phyloP scores from a whole-genome alignment of 176 grass and related monocot species.

The Carex scoparia region DNA sequence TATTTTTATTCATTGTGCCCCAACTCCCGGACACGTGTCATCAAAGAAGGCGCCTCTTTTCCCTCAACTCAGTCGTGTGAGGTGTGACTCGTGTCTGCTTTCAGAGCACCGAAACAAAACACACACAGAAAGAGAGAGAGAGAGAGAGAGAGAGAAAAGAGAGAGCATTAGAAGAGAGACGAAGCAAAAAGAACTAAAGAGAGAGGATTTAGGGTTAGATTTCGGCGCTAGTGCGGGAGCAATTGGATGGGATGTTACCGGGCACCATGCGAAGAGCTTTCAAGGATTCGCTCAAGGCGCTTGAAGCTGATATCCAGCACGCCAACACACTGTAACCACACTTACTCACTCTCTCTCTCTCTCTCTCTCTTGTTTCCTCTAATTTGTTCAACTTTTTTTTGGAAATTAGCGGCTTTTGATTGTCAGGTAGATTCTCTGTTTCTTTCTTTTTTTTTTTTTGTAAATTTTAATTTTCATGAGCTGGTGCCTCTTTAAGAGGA shows the following conservation, averaged over 20 bases:
- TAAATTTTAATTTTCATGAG: not conserved
- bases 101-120: conserved; percentile 6
- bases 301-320: conserved; percentile 90
- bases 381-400: not conserved
- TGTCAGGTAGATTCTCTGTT: not conserved
- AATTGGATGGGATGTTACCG: conserved; percentile 24
- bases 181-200: not conserved
- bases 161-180: not conserved
- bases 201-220: conserved; percentile 5
- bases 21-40: conserved; percentile 1
- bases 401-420: not conserved
- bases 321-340: conserved; percentile 73
- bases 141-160: not conserved
- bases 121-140: not conserved
- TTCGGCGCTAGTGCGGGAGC: not conserved
- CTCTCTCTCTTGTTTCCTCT: not conserved
- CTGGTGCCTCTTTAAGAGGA: not conserved
- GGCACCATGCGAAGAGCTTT: conserved; percentile 59
- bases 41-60: conserved; percentile 15
- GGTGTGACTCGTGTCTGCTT: not conserved
- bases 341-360: not conserved
- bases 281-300: conserved; percentile 87
- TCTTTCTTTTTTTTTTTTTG: not conserved
- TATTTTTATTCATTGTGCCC: not conserved
- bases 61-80: not conserved